Base-by-base conservation (phyloP, 768 basidiomycete species). In the Botryobasidium botryosum region DNA sequence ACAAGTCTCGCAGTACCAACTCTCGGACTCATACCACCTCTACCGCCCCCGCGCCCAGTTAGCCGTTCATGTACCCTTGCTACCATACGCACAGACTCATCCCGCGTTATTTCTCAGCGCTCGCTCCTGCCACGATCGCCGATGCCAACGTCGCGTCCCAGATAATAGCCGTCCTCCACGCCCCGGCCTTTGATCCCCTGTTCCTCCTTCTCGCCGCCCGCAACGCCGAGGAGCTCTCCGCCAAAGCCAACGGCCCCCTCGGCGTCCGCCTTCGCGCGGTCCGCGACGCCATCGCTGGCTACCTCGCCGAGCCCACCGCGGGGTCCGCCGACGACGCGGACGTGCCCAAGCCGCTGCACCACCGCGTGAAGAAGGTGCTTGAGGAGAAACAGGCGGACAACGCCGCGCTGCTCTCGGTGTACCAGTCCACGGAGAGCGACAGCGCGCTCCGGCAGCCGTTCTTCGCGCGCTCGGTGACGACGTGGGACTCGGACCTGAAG, bases 71-170 rank as follows among this genome's bases (percentile, higher is more conserved):
- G 10, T 33, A 33, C 32, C 10, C 17, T 33, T 33, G 10, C 10
- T 33, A 17, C 10, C 17, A 33, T 10, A 10, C 10, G 17, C 10
- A 17, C 12, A 39, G 37, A 39, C 37, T 20, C 37, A 24, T 12
- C 12, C 24, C 23, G 13, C 12, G 12, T 12, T 39, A 24, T 39
- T 21, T 13, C 24, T 13, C 21, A 0, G 64, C 72, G 1, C 64
- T 90, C 20, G 67, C 78, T 15, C 85, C 86, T 1, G 84, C 85
- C 1, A 87, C 86, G 3, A 73, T 87, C 49, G 77, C 75, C n/a
- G 72, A 77, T 55, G 60, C 65, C 43, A 57, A 57, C 8, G 51
- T 65, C 1, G 66, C 67, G 29, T 66, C 68, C 49, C 57, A 55
- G 21, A 59, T 72, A 41, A 66, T 72, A 49, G 65, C 72, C 8